phyloP scores from a whole-genome alignment of 495 filamentous ascomycete species.

The Aspergillus asperescens region DNA sequence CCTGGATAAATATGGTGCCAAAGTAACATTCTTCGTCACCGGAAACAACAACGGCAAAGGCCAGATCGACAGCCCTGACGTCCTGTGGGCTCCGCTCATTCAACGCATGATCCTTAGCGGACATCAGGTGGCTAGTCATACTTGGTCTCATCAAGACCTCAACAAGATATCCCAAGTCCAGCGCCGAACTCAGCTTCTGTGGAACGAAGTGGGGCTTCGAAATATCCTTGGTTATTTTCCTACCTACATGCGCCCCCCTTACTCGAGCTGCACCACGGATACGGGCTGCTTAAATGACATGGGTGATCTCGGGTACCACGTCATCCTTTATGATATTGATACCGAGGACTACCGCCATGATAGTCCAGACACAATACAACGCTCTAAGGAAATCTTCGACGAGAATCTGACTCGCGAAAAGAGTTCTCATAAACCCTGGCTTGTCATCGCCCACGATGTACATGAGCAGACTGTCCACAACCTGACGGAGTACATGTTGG shows the following conservation, averaged over 20 bases:
- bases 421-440: conserved; percentile 46
- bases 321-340: conserved; percentile 70
- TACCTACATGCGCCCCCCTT: conserved; percentile 82
- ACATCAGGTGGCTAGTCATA: conserved; percentile 83
- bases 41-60: conserved; percentile 72
- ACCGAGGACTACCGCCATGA: conserved; percentile 72
- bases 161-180: conserved; percentile 50
- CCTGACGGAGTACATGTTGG: conserved; percentile 69
- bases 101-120: conserved; percentile 62
- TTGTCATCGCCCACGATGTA: conserved; percentile 76
- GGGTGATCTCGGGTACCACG: conserved; percentile 66
- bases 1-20: conserved; percentile 58
- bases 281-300: conserved; percentile 56
- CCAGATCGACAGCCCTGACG: conserved; percentile 55
- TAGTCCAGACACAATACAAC: conserved; percentile 54
- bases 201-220: conserved; percentile 74
- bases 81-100: conserved; percentile 57
- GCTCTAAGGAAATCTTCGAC: conserved; percentile 67
- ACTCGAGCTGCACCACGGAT: conserved; percentile 59
- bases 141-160: conserved; percentile 76
- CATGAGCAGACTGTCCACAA: conserved; percentile 72
- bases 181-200: conserved; percentile 63
- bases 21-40: conserved; percentile 76
- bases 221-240: conserved; percentile 78
- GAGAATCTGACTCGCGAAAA: conserved; percentile 39